Conservation (phyloP, 192 early-diverging fungal species). For the Backusella liffmaniae region DNA sequence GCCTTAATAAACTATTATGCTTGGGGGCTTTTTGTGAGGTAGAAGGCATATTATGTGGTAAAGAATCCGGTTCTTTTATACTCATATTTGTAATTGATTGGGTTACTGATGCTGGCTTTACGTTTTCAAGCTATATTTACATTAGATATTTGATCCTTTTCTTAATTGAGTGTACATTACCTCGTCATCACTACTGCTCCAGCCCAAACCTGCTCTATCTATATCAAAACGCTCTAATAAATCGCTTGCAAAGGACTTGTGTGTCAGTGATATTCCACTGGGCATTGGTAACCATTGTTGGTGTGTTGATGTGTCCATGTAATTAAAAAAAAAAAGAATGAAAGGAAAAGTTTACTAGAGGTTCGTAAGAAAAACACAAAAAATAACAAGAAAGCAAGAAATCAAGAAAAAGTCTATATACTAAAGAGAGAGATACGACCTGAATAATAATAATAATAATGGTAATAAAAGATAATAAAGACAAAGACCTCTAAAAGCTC, state of each 20-base stretch:
- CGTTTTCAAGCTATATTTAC: neutral
- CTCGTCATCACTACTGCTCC: conserved; percentile 4
- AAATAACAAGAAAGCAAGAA: conserved; percentile 1
- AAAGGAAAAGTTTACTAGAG: neutral
- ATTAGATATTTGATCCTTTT: neutral
- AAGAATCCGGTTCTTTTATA: neutral
- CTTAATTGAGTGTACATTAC: neutral
- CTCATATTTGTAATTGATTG: neutral
- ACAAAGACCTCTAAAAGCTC: neutral
- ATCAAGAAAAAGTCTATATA: neutral
- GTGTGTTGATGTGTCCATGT: neutral
- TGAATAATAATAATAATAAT: neutral
- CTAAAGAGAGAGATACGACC: neutral
- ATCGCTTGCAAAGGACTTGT: conserved; percentile 29
- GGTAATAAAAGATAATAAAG: neutral
- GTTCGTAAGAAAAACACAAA: neutral
- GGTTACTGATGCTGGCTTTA: neutral
- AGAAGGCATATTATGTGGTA: neutral
- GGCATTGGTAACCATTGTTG: conserved; percentile 22
- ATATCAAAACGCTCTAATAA: conserved; percentile 31
- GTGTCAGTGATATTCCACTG: conserved; percentile 12
- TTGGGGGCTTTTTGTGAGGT: neutral
- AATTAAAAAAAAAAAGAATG: neutral
- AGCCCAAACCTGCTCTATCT: conserved; percentile 10
- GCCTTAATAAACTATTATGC: conserved; percentile 9